phyloP scores from a whole-genome alignment of 2,329 filamentous ascomycete species.

The Aspergillus sp. region DNA sequence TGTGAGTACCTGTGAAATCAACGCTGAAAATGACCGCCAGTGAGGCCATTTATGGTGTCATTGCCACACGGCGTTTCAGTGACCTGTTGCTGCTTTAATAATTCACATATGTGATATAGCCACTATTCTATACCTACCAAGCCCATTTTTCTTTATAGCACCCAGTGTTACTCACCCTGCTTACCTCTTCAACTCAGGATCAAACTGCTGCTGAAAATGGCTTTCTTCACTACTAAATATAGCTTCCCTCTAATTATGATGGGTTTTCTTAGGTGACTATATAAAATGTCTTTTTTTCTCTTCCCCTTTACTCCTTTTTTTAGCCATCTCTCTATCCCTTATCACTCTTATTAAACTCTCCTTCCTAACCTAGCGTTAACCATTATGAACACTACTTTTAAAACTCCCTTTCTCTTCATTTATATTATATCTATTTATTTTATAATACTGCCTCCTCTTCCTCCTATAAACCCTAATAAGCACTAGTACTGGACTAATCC shows the following conservation, averaged over 20 bases:
- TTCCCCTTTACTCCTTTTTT: background rate
- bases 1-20: constrained; percentile 2
- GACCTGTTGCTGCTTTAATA: background rate
- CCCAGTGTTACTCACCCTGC: background rate
- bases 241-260: background rate
- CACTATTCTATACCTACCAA: constrained; percentile 14
- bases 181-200: background rate
- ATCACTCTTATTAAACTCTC: background rate
- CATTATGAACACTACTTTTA: background rate
- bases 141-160: background rate
- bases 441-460: constrained; percentile 1
- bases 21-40: constrained; percentile 1
- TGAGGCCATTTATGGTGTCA: constrained; percentile 1
- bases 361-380: background rate
- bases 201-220: background rate
- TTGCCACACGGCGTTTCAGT: constrained; percentile 1
- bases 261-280: background rate
- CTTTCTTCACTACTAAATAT: background rate
- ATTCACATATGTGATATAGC: background rate
- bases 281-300: background rate
- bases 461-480: constrained; percentile 7
- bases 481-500: constrained; percentile 19
- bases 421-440: background rate
- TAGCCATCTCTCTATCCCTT: background rate
- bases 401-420: background rate